phyloP scores from a whole-genome alignment of 2,329 filamentous ascomycete genomes.

The Colletotrichum trifolii region DNA sequence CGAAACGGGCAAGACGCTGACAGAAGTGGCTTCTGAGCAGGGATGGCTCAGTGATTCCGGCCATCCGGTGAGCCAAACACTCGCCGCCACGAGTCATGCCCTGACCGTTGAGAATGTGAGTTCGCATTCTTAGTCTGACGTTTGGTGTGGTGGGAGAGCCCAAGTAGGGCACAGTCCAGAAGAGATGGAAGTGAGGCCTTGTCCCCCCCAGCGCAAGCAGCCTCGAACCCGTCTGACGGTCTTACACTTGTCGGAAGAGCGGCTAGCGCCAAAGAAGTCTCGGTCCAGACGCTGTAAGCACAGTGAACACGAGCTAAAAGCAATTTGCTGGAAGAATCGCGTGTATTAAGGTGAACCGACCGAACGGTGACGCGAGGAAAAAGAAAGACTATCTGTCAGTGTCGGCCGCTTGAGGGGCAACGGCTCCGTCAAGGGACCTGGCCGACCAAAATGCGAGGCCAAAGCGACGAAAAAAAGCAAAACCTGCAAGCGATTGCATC shows the following conservation, averaged over 20 bases:
- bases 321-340: not conserved
- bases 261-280: slow-evolving; percentile 11
- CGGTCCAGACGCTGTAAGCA: slow-evolving; percentile 6
- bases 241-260: slow-evolving; percentile 28
- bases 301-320: slow-evolving; percentile 1
- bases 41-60: slow-evolving; percentile 5
- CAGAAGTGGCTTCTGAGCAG: slow-evolving; percentile 17
- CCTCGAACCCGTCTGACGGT: not conserved
- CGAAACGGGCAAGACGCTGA: slow-evolving; percentile 14
- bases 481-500: slow-evolving; percentile 4
- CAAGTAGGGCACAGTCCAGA: not conserved
- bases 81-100: not conserved
- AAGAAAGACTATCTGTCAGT: not conserved
- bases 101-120: slow-evolving; percentile 3
- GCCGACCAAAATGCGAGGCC: not conserved
- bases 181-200: not conserved
- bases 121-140: slow-evolving; percentile 16
- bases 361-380: slow-evolving; percentile 5
- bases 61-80: not conserved
- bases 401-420: not conserved
- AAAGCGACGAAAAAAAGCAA: slow-evolving; percentile 25
- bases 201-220: not conserved
- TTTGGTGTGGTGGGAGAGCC: slow-evolving; percentile 15
- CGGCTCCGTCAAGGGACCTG: not conserved
- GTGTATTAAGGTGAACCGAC: slow-evolving; percentile 7